Conservation (phyloP, 345 rosid species). For the Murraya koenigii region DNA sequence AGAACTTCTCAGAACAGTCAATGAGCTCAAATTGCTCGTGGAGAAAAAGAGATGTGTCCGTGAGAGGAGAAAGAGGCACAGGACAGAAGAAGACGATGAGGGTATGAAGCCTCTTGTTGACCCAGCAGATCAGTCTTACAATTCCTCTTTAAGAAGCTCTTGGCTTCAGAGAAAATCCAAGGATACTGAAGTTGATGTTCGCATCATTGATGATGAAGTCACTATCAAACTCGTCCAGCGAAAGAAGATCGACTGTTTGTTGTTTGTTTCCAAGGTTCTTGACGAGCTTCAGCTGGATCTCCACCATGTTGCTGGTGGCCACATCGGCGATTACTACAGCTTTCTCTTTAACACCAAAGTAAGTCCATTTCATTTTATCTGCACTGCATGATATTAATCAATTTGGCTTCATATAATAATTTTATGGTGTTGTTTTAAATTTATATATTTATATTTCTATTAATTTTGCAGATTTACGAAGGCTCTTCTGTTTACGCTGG, state of each 20-base stretch:
- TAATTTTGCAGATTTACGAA: conserved; percentile 32
- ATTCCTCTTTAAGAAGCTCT: conserved; percentile 62
- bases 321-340: conserved; percentile 74
- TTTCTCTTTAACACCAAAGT: conserved; percentile 88
- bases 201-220: conserved; percentile 79
- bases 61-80: conserved; percentile 45
- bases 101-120: conserved; percentile 40
- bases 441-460: background rate
- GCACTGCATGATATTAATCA: background rate
- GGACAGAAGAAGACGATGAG: conserved; percentile 49
- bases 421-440: background rate
- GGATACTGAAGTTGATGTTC: conserved; percentile 82
- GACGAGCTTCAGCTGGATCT: conserved; percentile 82
- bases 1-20: conserved; percentile 63
- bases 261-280: conserved; percentile 65
- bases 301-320: conserved; percentile 89
- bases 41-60: conserved; percentile 68
- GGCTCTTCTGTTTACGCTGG: conserved; percentile 52
- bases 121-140: conserved; percentile 46
- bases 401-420: background rate
- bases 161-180: conserved; percentile 91
- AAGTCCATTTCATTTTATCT: background rate
- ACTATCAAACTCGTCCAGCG: conserved; percentile 78
- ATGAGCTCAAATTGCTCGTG: conserved; percentile 73
- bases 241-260: conserved; percentile 78